phyloP scores from a whole-genome alignment of 352 stramenopile species.

The Thraustochytrium sp. region DNA sequence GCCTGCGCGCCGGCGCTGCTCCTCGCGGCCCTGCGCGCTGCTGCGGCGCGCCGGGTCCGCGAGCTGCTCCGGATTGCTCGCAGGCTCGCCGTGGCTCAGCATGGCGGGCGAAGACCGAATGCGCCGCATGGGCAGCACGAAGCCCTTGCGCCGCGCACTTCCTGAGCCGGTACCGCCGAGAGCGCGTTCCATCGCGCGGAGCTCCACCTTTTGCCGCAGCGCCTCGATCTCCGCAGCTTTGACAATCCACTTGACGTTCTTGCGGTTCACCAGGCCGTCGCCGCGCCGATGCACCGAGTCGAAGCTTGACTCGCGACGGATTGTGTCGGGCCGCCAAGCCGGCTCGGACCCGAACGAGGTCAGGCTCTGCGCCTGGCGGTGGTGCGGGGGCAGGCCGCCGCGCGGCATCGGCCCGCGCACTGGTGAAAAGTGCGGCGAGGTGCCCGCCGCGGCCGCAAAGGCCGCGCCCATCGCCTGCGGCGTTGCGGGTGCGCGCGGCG shows the following conservation, averaged over 20 bases:
- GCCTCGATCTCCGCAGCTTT: conserved; percentile 42
- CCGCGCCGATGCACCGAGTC: neutral
- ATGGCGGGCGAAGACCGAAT: neutral
- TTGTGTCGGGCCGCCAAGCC: neutral
- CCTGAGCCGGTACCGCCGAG: neutral
- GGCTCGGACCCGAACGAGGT: conserved; percentile 12
- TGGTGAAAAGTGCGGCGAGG: neutral
- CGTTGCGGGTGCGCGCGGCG: too few species aligned
- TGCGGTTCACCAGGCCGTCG: conserved; percentile 36
- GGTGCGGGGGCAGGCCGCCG: neutral
- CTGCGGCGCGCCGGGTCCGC: too few species aligned
- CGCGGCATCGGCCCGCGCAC: neutral
- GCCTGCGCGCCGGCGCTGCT: neutral
- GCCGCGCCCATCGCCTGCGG: too few species aligned
- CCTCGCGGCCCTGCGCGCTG: neutral
- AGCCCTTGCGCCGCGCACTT: neutral
- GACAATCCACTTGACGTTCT: conserved; percentile 35
- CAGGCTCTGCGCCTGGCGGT: conserved; percentile 13
- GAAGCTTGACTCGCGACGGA: conserved; percentile 4
- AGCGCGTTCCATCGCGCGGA: neutral
- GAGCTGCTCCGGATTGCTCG: too few species aligned
- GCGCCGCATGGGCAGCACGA: neutral
- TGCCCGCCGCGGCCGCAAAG: neutral
- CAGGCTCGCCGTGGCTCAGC: neutral
- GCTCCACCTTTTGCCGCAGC: conserved; percentile 29